phyloP scores from a whole-genome alignment of 371 early-diverging fungal species.

The Synchytrium microbalum region DNA sequence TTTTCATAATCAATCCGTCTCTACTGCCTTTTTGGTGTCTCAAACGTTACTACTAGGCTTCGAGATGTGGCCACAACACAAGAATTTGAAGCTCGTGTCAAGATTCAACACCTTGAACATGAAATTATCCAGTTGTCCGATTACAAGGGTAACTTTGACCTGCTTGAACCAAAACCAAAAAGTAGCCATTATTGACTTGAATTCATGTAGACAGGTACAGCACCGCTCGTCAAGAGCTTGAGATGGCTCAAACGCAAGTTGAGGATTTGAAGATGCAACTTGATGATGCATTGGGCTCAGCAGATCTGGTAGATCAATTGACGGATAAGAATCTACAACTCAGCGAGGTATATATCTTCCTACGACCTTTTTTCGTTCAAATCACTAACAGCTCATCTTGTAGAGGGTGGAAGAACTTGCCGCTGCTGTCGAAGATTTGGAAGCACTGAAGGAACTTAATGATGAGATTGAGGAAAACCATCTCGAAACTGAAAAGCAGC shows the following conservation, averaged over 20 bases:
- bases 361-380: no score
- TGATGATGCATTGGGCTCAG: constrained; percentile 74
- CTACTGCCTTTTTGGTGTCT: background rate
- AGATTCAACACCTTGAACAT: constrained; percentile 59
- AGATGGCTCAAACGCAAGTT: constrained; percentile 53
- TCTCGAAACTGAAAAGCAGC: constrained; percentile 72
- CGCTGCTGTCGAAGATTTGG: constrained; percentile 72
- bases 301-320: constrained; percentile 70
- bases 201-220: constrained; percentile 44
- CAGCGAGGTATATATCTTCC: constrained; percentile 40
- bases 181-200: background rate
- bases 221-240: constrained; percentile 47
- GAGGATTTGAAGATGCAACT: constrained; percentile 75
- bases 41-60: constrained; percentile 36
- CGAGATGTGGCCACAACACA: constrained; percentile 70
- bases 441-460: constrained; percentile 83
- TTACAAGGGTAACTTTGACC: constrained; percentile 28
- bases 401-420: constrained; percentile 67
- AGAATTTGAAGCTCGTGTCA: constrained; percentile 60
- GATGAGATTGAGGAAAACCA: constrained; percentile 89
- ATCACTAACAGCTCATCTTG: no score
- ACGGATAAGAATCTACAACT: constrained; percentile 70
- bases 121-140: constrained; percentile 56
- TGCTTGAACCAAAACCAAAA: no score
- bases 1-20: no score